Evolutionary conservation across 345 rosid species (phyloP).

Genomic region (Xanthoceras sorbifolium): DNA sequence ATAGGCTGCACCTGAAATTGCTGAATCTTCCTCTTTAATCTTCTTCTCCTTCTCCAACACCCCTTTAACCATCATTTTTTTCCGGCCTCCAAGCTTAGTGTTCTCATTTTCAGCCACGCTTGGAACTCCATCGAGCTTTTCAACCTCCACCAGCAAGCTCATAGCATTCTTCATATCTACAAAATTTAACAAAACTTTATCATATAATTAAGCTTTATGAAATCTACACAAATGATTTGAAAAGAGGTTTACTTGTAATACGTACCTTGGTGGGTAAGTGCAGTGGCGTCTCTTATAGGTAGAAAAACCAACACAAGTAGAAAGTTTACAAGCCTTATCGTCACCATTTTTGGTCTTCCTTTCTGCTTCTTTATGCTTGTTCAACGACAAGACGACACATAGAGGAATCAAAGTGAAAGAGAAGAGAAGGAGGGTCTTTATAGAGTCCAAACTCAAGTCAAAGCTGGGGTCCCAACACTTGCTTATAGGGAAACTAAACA

Average conservation of each 20-base stretch:
- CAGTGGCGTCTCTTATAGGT: constrained; percentile 21
- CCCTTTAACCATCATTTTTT: constrained; percentile 26
- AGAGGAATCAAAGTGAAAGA: constrained; percentile 29
- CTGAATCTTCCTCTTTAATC: constrained; percentile 19
- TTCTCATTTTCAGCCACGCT: constrained; percentile 10
- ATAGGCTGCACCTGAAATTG: constrained; percentile 34
- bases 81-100: constrained; percentile 27
- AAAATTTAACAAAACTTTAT: neutral
- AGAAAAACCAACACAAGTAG: constrained; percentile 34
- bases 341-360: constrained; percentile 28
- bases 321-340: constrained; percentile 28
- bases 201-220: neutral
- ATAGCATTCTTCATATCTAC: constrained; percentile 26
- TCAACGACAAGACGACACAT: constrained; percentile 10
- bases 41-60: constrained; percentile 11
- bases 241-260: neutral
- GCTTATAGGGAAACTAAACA: constrained; percentile 34
- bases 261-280: constrained; percentile 36
- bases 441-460: constrained; percentile 39
- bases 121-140: constrained; percentile 20
- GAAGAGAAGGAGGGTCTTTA: constrained; percentile 34
- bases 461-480: constrained; percentile 33
- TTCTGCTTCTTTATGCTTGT: constrained; percentile 21
- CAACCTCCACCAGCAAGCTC: neutral
- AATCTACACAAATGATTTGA: neutral